Conservation (phyloP, 2,329 filamentous ascomycete species). For the Aspergillus unguis region DNA sequence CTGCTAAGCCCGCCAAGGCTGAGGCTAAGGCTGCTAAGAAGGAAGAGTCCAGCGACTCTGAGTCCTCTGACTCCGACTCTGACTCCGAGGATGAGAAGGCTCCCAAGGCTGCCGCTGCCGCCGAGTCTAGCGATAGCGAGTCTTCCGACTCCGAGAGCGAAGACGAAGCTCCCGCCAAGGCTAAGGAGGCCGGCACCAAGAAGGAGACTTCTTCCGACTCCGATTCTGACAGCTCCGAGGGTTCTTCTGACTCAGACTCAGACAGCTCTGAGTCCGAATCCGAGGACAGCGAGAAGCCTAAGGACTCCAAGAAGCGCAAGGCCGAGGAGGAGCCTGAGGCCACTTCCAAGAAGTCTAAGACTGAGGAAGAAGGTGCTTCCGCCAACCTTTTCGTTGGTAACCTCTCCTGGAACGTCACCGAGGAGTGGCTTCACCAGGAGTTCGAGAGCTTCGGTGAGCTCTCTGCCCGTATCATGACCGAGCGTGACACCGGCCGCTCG, state of each 20-base stretch:
- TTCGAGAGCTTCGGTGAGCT: conserved; percentile 78
- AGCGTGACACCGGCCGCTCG: conserved; percentile 75
- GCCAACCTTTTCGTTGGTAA: conserved; percentile 82
- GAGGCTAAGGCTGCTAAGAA: conserved; percentile 25
- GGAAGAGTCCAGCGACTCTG: conserved; percentile 27
- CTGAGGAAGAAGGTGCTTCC: conserved; percentile 33
- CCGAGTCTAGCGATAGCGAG: conserved; percentile 27
- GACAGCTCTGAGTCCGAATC: conserved; percentile 31
- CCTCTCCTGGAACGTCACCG: conserved; percentile 86
- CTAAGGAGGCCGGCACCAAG: conserved; percentile 30
- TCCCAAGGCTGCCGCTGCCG: conserved; percentile 27
- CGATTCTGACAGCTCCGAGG: conserved; percentile 20
- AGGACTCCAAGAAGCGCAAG: conserved; percentile 49
- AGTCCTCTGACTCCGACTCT: conserved; percentile 28
- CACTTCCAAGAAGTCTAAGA: conserved; percentile 63
- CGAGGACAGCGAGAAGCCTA: conserved; percentile 34
- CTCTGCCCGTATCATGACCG: conserved; percentile 74
- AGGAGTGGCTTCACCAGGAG: conserved; percentile 73
- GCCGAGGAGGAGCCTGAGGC: conserved; percentile 44
- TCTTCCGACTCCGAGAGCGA: conserved; percentile 29
- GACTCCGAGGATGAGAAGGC: conserved; percentile 36
- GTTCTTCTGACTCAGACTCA: conserved; percentile 17
- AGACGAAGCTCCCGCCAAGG: conserved; percentile 35
- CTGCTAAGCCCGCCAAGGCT: conserved; percentile 26
- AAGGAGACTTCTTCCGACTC: conserved; percentile 14